Base-by-base conservation (phyloP, 768 basidiomycete species). In the Rhodocollybia butyracea region DNA sequence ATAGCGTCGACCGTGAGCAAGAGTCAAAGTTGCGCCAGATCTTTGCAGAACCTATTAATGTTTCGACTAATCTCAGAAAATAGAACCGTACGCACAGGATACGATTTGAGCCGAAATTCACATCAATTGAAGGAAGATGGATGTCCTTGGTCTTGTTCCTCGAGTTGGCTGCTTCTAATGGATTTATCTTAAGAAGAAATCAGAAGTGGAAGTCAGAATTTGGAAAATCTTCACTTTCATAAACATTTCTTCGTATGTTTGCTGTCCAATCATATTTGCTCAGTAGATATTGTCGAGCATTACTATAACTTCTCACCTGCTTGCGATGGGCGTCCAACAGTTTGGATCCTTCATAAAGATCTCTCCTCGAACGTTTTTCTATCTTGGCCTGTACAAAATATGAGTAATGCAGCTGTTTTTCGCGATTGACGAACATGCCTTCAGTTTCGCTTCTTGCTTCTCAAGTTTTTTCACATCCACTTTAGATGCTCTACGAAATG, bases 131-230 rank as follows among this genome's bases (percentile, higher is more conserved):
- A 24, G 89, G 88, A 4, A 99, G 77, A 65, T 97, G 94, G 50
- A 99, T 89, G 69, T 99, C 97, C 70, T 98, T 98, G 76, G 88
- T 93, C 78, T 98, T 99, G 69, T 94, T 93, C 72, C 94, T 96
- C 13, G 88, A 73, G 4, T 85, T 75, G 0, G 79, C 74, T 0
- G 89, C 85, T 70, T 95, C 92, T 57, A 99, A 72, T 38, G 97
- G 94, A 71, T 99, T 99, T 73, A 94, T 89, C 89, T 91, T 27
- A 1, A 45, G 10, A 30, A 24, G 45, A 38, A 4, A 34, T 54
- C 10, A 47, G 26, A 12, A 11, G 34, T 8, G 12, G 17, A 54
- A 45, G 43, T 27, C 22, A 50, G 5, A 21, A 6, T 24, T 38
- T 7, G 4, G 7, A 26, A 12, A 11, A n/a, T 7, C 54, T 30